Conservation (phyloP, 2,329 filamentous ascomycete species). For the Ceratocystis variospora region DNA sequence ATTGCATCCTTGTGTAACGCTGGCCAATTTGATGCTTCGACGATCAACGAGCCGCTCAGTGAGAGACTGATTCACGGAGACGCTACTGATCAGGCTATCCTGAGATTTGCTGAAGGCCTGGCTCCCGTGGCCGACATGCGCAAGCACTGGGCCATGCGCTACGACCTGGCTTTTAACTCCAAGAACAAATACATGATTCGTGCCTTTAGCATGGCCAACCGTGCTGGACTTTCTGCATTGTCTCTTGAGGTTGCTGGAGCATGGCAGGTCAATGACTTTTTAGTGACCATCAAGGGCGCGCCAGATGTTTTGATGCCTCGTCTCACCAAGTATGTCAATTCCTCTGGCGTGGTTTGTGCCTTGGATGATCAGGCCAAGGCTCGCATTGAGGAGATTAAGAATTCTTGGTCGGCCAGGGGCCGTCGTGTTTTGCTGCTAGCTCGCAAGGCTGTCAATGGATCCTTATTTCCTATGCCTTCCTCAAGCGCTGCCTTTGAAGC, state of each 20-base stretch:
- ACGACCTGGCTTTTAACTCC: slow-evolving; percentile 59
- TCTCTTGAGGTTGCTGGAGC: slow-evolving; percentile 93
- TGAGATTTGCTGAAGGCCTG: slow-evolving; percentile 85
- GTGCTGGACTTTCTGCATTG: slow-evolving; percentile 78
- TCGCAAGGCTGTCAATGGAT: slow-evolving; percentile 60
- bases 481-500: slow-evolving; percentile 77
- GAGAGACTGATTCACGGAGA: slow-evolving; percentile 75
- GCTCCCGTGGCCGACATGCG: slow-evolving; percentile 57
- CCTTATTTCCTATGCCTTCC: slow-evolving; percentile 52
- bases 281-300: slow-evolving; percentile 74
- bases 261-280: slow-evolving; percentile 87
- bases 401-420: slow-evolving; percentile 80
- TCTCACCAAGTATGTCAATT: slow-evolving; percentile 63
- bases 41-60: slow-evolving; percentile 60
- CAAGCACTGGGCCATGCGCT: slow-evolving; percentile 43
- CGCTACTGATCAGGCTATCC: slow-evolving; percentile 84
- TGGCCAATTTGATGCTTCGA: slow-evolving; percentile 47
- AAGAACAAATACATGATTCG: slow-evolving; percentile 27
- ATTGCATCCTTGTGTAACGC: slow-evolving; percentile 77
- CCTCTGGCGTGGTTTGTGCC: slow-evolving; percentile 61
- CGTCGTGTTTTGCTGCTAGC: slow-evolving; percentile 91
- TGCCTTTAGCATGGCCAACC: slow-evolving; percentile 66
- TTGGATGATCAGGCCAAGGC: slow-evolving; percentile 55
- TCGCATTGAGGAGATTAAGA: slow-evolving; percentile 63
- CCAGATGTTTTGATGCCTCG: slow-evolving; percentile 91